These are phyloP conservation scores for Solanum virginianum DNA, from an alignment of 257 asterid species.

Conservation along the genomic window DNA sequence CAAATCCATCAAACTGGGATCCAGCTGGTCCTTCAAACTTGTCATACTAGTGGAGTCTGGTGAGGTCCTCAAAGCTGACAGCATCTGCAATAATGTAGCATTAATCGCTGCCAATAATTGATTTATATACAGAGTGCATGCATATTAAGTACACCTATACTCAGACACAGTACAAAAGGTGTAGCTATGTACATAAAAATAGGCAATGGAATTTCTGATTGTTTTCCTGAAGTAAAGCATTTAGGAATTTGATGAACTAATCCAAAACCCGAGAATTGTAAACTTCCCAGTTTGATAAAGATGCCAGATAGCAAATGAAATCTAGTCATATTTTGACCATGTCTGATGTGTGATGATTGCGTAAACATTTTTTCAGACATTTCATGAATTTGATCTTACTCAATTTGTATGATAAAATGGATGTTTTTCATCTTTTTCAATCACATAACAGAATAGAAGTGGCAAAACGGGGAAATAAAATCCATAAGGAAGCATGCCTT, in stretches of 20 bases:
- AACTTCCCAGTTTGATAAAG: background rate
- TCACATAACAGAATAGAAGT: background rate
- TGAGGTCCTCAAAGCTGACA: constrained; percentile 62
- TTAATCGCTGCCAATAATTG: background rate
- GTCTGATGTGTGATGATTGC: background rate
- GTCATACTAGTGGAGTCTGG: constrained; percentile 81
- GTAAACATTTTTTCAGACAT: background rate
- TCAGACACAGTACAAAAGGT: background rate
- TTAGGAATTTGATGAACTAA: background rate
- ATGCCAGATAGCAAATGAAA: background rate
- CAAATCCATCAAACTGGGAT: constrained; percentile 68
- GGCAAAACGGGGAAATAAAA: background rate
- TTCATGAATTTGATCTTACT: background rate
- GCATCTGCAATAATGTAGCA: constrained; percentile 51
- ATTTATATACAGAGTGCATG: background rate
- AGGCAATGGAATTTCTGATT: background rate
- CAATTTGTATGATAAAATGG: background rate
- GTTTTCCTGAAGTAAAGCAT: background rate
- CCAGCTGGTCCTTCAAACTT: constrained; percentile 69
- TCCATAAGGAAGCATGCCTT: background rate
- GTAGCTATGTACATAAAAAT: background rate
- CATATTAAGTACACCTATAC: background rate
- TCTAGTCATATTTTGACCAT: background rate
- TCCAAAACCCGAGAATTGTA: background rate
- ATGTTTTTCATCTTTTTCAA: background rate